Base-by-base conservation (phyloP, 2,329 filamentous ascomycete species). In the Pyrenochaeta sp. region DNA sequence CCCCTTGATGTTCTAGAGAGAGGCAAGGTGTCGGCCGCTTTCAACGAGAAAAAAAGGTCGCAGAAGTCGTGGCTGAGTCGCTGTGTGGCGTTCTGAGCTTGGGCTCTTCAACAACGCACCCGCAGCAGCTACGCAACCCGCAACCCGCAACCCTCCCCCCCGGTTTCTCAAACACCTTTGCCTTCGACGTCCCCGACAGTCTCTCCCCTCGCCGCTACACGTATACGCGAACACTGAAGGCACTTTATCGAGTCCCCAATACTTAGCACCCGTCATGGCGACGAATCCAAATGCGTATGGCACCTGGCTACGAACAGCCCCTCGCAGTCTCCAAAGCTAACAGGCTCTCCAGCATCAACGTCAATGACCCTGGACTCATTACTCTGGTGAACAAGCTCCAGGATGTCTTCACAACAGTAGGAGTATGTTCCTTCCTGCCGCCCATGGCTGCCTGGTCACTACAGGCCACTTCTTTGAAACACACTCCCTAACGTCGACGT, bases 401-500 rank as follows among this genome's bases (percentile, higher is more conserved):
- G 78, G 95, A 99, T 91, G 95, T 99, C 68, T 99, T 99, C 77
- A 90, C 94, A 59, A 98, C 95, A 36, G 95, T 99, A 68, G 95
- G 95, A 68, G 87, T 90, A 82, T 65, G 87, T 84, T 46, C 41
- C 48, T 23, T 33, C 43, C 21, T 23, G 23, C 20, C 46, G 21
- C 36, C 40, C 9, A 17, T 18, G 14, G 47, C 41, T 45, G 23
- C 52, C 32, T 45, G 39, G 15, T 33, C 36, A 17, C 41, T 49
- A 37, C 39, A 50, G 57, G 45, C 36, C 49, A 32, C 37, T 33
- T 23, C 29, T 50, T 44, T 18, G 56, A 51, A 56, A 45, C 41
- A 27, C 55, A 41, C 44, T 52, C 66, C 60, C 72, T 77, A 66
- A 77, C 66, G 60, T 67, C 62, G 65, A 49, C 42, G 37, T 45